A percentile compares a stretch with the other conserved stretches of the same genome.
phyloP scores from a whole-genome alignment of 805 yeast genomes.

The Dipodascus albidus region DNA sequence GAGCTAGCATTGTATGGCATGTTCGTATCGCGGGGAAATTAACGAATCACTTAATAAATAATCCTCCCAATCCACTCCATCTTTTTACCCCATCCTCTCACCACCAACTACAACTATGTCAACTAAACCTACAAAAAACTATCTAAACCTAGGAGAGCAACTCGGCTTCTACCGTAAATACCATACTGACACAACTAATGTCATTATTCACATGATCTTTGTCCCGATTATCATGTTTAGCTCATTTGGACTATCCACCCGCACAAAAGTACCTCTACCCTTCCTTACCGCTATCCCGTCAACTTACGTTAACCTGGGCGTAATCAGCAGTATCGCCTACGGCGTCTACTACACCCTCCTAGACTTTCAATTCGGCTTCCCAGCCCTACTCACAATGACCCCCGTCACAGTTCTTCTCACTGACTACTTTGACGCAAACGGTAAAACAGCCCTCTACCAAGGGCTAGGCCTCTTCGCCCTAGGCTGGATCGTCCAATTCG shows the following conservation, averaged over 20 bases:
- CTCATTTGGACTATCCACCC: conserved; percentile 31
- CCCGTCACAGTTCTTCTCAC: conserved; percentile 19
- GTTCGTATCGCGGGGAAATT: neutral
- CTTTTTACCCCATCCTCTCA: neutral
- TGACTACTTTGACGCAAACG: conserved; percentile 18
- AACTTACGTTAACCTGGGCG: conserved; percentile 34
- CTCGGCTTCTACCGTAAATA: conserved; percentile 45
- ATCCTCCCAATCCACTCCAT: neutral
- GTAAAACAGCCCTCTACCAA: conserved; percentile 19
- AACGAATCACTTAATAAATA: neutral
- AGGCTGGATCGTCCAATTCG: conserved; percentile 76
- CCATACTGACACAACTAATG: conserved; percentile 44
- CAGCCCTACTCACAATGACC: conserved; percentile 32
- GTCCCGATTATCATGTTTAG: conserved; percentile 68
- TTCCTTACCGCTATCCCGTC: conserved; percentile 8
- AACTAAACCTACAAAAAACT: conserved; percentile 11
- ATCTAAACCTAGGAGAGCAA: conserved; percentile 35
- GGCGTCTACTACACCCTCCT: conserved; percentile 47
- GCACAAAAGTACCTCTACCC: conserved; percentile 18
- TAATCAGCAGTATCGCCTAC: conserved; percentile 35
- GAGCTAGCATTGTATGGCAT: no score
- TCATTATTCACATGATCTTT: conserved; percentile 62
- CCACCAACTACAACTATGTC: neutral
- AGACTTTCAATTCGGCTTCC: conserved; percentile 40
- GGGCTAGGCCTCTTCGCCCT: conserved; percentile 33